Percentiles rank a stretch among this genome's conserved stretches.
phyloP scores from a whole-genome alignment of 192 early-diverging fungal species.

The Dissophora globulifera region DNA sequence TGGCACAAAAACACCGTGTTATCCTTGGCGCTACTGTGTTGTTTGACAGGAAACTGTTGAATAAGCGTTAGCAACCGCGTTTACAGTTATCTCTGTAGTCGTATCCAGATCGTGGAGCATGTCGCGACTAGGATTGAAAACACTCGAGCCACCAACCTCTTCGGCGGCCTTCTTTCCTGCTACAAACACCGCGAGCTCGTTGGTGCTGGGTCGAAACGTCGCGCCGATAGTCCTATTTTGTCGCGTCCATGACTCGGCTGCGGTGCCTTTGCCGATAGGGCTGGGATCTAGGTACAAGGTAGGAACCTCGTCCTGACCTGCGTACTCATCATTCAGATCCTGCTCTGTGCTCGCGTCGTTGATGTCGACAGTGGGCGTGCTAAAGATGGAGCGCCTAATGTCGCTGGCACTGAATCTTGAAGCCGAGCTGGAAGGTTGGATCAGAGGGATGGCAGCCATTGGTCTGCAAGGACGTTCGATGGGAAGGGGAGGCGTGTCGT shows the following conservation, averaged over 20 bases:
- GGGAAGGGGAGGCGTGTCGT: too few relatives aligned
- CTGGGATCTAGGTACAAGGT: slow-evolving; percentile 30
- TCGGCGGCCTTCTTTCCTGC: slow-evolving; percentile 50
- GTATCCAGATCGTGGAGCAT: too few relatives aligned
- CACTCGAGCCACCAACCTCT: too few relatives aligned
- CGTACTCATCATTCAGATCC: slow-evolving; percentile 17
- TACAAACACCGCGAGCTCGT: slow-evolving; percentile 47
- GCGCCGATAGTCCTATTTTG: slow-evolving; percentile 33
- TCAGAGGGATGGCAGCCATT: slow-evolving; percentile 41
- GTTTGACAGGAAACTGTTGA: slow-evolving; percentile 39
- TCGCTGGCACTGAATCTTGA: slow-evolving; percentile 6
- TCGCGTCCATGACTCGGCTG: slow-evolving; percentile 22
- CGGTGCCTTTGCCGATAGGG: slow-evolving; percentile 32
- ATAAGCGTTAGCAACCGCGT: too few relatives aligned
- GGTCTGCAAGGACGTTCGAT: neutral
- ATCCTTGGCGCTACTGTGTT: slow-evolving; percentile 18
- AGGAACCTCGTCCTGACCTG: slow-evolving; percentile 17
- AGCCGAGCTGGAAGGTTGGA: slow-evolving; percentile 31
- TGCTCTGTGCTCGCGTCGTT: slow-evolving; percentile 1
- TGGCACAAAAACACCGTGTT: slow-evolving; percentile 41
- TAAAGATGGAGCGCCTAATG: slow-evolving; percentile 28
- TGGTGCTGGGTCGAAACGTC: slow-evolving; percentile 37
- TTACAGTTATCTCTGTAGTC: too few relatives aligned
- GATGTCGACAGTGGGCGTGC: slow-evolving; percentile 27
- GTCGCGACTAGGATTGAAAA: too few relatives aligned